Evolutionary conservation across 352 stramenopile genomes (phyloP), one percentile per base, ranked within the genome.

Genomic region (Pythium dissotocum): DNA sequence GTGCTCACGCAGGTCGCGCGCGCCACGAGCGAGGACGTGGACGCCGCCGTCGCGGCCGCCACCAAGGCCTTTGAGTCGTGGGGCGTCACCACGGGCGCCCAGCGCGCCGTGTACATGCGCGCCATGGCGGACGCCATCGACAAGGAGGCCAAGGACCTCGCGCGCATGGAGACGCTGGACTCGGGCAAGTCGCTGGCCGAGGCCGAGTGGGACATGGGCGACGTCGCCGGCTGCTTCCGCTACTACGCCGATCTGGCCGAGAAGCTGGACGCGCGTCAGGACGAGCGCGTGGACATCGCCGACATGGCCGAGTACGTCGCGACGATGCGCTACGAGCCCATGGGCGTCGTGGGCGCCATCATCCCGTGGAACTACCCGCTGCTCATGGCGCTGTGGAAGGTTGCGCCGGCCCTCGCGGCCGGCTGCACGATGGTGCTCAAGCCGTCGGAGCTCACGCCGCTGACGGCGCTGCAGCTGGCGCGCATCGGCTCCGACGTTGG

Each of bases 371-470:
- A 87, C 72, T 87, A 83, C 60, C 79, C 79, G 48, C 70, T 78
- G 66, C 71, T 89, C 18, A 90, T 91, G 83, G 78, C 80, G 18
- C 62, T 88, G 16, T 89, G 83, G 81, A 91, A 91, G 70, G 70
- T 95, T 18, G 89, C 90, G 6, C 90, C 90, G 6, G 95, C 94
- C 4, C 76, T 99, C 28, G 87, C 91, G 12, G 92, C 91, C 1
- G 97, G 97, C 14, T 99, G 96, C 78, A 98, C 96, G 1, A 76
- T 90, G 35, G 89, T 99, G 10, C 71, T 98, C 36, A 99, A 99
- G 77, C 95, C 97, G 14, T 82, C 91, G 12, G 97, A 98, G 63
- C 67, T 98, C 26, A 99, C 97, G 18, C 97, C 97, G 58, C 65
- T 98, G n/a, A 87, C 76, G 8, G 85, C 85, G n/a, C 68, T 97